Base-by-base conservation (phyloP, 768 basidiomycete species). In the Exidia glandulosa region DNA sequence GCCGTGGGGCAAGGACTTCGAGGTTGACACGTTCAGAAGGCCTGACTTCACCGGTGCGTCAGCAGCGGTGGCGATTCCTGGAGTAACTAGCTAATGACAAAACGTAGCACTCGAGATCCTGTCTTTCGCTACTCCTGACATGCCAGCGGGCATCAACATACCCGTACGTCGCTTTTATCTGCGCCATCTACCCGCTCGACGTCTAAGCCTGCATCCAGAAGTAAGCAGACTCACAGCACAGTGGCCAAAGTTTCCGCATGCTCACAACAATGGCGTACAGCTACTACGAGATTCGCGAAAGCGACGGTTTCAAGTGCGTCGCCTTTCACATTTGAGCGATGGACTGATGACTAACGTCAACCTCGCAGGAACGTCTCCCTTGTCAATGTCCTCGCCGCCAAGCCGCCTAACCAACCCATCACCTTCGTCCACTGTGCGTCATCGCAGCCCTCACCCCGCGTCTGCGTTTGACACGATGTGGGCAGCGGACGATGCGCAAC, bases 281-380 rank as follows among this genome's bases (percentile, higher is more conserved):
- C 66, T 91, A 92, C 65, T 92, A 90, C 66, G 82, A 90, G 61
- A 81, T 94, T 62, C 81, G 92, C 47, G 91, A 90, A 68, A 79
- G 82, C 2, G 77, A 78, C 34, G 92, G 92, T 0, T 94, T 93
- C 75, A 94, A 94, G n/a, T n/a, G n/a, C n/a, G n/a, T n/a, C n/a
- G n/a, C n/a, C n/a, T n/a, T n/a, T n/a, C n/a, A n/a, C n/a, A n/a
- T n/a, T n/a, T n/a, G n/a, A n/a, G n/a, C n/a, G n/a, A n/a, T n/a
- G n/a, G n/a, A n/a, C n/a, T n/a, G n/a, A n/a, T n/a, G n/a, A n/a
- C n/a, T n/a, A n/a, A n/a, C n/a, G n/a, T n/a, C n/a, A n/a, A n/a
- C n/a, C n/a, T n/a, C n/a, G n/a, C n/a, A n/a, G n/a, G 76, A 94
- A 94, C 65, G 91, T 94, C 37, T 89, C 87, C 0, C 78, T 93